These are phyloP conservation scores for Oryza australiensis DNA, from an alignment of 176 grass and related monocot genomes.

Conservation along the genomic window DNA sequence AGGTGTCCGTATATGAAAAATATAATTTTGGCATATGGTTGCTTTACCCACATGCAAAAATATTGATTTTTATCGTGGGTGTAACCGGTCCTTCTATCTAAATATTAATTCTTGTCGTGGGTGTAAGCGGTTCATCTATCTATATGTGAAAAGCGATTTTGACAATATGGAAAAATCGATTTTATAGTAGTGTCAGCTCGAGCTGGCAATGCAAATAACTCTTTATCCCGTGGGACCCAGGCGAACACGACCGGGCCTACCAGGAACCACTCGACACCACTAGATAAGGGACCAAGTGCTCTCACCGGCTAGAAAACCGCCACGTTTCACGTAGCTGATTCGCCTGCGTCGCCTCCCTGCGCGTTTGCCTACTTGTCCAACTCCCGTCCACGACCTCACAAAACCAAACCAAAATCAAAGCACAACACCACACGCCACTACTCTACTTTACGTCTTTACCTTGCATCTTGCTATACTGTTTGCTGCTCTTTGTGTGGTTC, in stretches of 20 bases:
- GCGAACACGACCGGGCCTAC: neutral
- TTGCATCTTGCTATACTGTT: neutral
- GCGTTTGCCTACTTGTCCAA: slow-evolving; percentile 4
- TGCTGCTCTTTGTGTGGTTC: no score
- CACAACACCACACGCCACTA: neutral
- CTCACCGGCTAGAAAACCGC: neutral
- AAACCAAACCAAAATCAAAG: neutral
- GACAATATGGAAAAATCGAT: no score
- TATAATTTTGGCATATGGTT: no score
- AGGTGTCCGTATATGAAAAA: no score
- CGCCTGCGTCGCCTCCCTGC: neutral
- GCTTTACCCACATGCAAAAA: no score
- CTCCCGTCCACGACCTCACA: slow-evolving; percentile 3
- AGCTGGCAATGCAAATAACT: neutral
- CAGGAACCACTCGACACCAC: neutral
- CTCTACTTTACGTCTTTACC: neutral
- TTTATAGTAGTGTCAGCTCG: no score
- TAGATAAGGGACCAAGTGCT: slow-evolving; percentile 11
- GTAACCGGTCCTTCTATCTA: no score
- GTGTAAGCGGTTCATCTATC: no score
- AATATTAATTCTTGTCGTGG: no score
- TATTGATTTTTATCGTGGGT: no score
- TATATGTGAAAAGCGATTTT: no score
- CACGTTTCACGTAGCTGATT: neutral
- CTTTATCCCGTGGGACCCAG: slow-evolving; percentile 1